Conservation (phyloP, 2,329 filamentous ascomycete species). For the Fusarium tuaranense region DNA sequence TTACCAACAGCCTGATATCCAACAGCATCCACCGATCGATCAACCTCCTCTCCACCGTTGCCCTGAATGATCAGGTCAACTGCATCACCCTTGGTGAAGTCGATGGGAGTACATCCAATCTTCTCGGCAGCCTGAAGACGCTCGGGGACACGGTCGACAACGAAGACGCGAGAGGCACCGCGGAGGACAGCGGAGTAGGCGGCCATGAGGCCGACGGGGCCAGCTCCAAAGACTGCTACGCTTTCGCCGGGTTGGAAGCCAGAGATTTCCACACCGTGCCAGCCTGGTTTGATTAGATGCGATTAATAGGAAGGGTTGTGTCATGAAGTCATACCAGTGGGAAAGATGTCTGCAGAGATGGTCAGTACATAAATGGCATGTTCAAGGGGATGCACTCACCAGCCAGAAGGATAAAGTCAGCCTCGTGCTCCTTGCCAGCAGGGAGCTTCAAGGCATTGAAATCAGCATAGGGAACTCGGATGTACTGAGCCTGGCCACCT, state of each 20-base stretch:
- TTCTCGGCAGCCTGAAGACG: conserved; percentile 69
- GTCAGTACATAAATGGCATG: conserved; percentile 47
- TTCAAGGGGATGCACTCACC: conserved; percentile 36
- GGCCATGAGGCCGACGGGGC: conserved; percentile 74
- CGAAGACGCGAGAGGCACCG: conserved; percentile 70
- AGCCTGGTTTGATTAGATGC: conserved; percentile 50
- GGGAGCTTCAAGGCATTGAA: conserved; percentile 74
- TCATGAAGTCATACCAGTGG: conserved; percentile 40
- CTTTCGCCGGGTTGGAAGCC: conserved; percentile 71
- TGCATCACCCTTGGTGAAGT: conserved; percentile 70
- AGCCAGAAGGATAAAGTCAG: conserved; percentile 66
- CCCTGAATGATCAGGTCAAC: conserved; percentile 70
- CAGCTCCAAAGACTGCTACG: conserved; percentile 74
- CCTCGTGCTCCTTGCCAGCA: conserved; percentile 69
- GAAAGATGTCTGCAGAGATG: conserved; percentile 46
- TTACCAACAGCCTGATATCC: conserved; percentile 72
- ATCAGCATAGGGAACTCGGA: conserved; percentile 74
- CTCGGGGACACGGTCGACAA: conserved; percentile 72
- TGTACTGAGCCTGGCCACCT: conserved; percentile 70
- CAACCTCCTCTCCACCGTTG: conserved; percentile 72
- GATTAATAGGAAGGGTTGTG: neutral
- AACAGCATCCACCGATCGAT: conserved; percentile 73
- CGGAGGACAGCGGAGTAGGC: conserved; percentile 72
- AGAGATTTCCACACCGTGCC: conserved; percentile 68
- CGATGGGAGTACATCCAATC: conserved; percentile 71